Evolutionary conservation across 345 rosid species (phyloP), one percentile per base, ranked within the genome.

Genomic region (Durio zibethinus): DNA sequence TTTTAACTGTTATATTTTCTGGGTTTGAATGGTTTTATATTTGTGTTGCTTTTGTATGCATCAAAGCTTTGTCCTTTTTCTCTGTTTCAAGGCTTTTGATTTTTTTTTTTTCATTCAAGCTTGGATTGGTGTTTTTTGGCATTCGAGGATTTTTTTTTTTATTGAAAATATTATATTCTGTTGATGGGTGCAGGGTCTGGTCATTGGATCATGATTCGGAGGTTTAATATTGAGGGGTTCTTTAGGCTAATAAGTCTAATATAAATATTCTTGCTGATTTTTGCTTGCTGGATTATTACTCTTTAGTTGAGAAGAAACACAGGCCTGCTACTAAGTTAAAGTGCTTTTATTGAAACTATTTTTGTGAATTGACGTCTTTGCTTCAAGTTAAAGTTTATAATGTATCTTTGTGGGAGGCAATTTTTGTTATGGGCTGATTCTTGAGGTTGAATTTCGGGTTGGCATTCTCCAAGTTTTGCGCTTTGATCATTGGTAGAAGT

Each of bases 351-450:
- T 48, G 78, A 61, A 76, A 78, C 36, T 74, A 68, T 59, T 53
- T 56, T 72, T 75, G 71, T 31, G 62, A 78, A 57, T 79, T 43
- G 15, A 56, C 47, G 5, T 79, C 40, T 72, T 62, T 72, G 72
- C 83, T 69, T 78, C 74, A 76, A 82, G 85, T 73, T 72, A 29
- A 73, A 27, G 73, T 56, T 65, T 38, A 65, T 70, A 23, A n/a
- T 76, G 36, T 62, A 77, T 25, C 54, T 71, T 45, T 65, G 76
- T 23, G 27, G 43, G 80, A 60, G 73, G 72, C 73, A 43, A 72
- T 45, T 74, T 76, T 15, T 63, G 47, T 47, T 29, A 57, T 73
- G 79, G 79, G 80, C 69, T 80, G 73, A 80, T 43, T 29, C 10
- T 64, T 64, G 36, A 50, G 33, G 56, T 38, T 73, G 59, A 67